Percentiles rank a stretch among this genome's conserved stretches.
phyloP scores from a whole-genome alignment of 2,329 filamentous ascomycete species.

The Coniochaeta sp. region DNA sequence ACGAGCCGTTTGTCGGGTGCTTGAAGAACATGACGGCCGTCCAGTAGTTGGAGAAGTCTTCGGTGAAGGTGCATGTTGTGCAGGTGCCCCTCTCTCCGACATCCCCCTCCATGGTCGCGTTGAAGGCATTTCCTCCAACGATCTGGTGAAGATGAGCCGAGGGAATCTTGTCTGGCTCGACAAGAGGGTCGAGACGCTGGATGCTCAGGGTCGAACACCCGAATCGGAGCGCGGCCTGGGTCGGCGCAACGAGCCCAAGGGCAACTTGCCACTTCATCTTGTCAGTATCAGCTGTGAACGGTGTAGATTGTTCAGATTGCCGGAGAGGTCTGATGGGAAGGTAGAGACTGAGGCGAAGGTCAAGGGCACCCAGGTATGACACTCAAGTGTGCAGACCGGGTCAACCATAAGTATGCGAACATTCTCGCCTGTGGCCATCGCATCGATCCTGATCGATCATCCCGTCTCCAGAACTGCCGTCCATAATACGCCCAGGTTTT shows the following conservation, averaged over 20 bases:
- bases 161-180: conserved; percentile 14
- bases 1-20: conserved; percentile 15
- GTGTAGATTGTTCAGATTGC: neutral
- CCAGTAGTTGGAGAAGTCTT: conserved; percentile 21
- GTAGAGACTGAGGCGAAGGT: neutral
- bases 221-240: conserved; percentile 6
- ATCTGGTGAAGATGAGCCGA: conserved; percentile 18
- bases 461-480: neutral
- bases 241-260: conserved; percentile 4
- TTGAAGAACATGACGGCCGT: conserved; percentile 19
- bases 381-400: neutral
- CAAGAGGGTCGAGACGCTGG: conserved; percentile 9
- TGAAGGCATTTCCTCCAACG: conserved; percentile 18
- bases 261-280: conserved; percentile 4
- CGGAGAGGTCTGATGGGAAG: neutral
- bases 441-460: neutral
- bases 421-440: neutral
- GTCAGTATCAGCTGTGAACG: neutral
- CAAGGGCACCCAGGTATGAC: neutral
- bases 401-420: neutral
- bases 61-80: conserved; percentile 18
- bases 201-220: conserved; percentile 5
- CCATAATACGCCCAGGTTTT: neutral
- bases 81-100: conserved; percentile 12
- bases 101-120: conserved; percentile 15